A percentile compares a stretch with the other conserved stretches of the same genome.
phyloP scores from a whole-genome alignment of 1,284 basidiomycete species.

The Melampsora medusae region DNA sequence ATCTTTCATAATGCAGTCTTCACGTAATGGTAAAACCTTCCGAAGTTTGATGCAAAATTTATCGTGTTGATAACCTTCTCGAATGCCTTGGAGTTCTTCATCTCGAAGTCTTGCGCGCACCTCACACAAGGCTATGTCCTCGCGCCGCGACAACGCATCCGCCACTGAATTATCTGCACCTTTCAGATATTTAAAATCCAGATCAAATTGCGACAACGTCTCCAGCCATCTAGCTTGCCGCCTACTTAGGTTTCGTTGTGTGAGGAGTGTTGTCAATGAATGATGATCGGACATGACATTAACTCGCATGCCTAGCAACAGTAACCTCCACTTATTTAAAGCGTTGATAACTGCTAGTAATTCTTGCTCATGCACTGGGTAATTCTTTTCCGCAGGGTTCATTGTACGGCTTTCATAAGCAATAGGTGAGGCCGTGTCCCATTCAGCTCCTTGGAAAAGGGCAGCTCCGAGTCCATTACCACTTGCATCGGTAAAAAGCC shows the following conservation, averaged over 20 bases:
- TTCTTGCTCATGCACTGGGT: conserved; percentile 7
- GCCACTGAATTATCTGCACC: not conserved
- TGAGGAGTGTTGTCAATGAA: not conserved
- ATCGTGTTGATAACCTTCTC: too few species aligned
- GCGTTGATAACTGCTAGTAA: conserved; percentile 4
- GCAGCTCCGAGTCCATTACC: conserved; percentile 2
- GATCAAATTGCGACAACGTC: not conserved
- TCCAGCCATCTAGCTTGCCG: not conserved
- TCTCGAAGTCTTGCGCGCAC: too few species aligned
- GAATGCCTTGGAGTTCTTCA: too few species aligned
- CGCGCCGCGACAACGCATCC: not conserved
- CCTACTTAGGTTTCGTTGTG: not conserved
- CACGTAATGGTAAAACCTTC: conserved; percentile 3
- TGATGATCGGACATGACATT: too few species aligned
- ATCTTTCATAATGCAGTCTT: not conserved
- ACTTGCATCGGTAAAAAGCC: conserved; percentile 1
- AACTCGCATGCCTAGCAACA: conserved; percentile 49
- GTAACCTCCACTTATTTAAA: not conserved
- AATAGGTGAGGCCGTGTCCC: not conserved
- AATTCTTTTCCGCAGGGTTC: not conserved
- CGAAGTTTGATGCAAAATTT: not conserved
- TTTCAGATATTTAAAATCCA: not conserved
- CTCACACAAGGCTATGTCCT: not conserved
- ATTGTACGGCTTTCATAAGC: not conserved
- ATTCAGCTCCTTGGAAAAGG: not conserved